These are phyloP conservation scores for Brasilioporus rufonigricans DNA, from an alignment of 768 basidiomycete species.

Conservation along the genomic window DNA sequence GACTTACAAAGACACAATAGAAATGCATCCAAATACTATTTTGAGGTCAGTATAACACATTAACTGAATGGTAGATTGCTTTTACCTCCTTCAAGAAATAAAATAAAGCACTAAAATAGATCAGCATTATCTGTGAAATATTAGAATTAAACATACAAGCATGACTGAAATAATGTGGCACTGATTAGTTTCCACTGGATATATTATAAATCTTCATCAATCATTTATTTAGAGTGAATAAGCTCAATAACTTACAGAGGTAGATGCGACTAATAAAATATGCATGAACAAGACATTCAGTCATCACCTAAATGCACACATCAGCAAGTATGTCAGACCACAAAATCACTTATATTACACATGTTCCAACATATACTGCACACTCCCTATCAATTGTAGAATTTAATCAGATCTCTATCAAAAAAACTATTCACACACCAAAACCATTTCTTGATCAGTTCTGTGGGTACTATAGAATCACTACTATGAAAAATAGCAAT, in stretches of 20 bases:
- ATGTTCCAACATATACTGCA: conserved; percentile 11
- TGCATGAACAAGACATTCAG: conserved; percentile 24
- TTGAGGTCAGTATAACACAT: neutral
- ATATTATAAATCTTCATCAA: neutral
- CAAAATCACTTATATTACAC: conserved; percentile 9
- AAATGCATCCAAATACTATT: conserved; percentile 17
- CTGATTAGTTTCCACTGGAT: conserved; percentile 10
- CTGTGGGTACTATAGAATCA: neutral
- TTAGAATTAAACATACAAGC: conserved; percentile 15
- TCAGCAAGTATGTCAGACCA: conserved; percentile 1
- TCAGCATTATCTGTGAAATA: neutral
- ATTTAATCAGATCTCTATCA: neutral
- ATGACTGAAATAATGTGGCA: neutral
- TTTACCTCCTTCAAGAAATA: conserved; percentile 23
- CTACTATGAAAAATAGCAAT: conserved; percentile 1
- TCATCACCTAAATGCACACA: conserved; percentile 4
- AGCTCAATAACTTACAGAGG: conserved; percentile 12
- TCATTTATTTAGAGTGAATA: neutral
- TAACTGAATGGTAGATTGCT: neutral
- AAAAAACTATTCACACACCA: conserved; percentile 3
- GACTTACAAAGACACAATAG: conserved; percentile 14
- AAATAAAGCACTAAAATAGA: conserved; percentile 9
- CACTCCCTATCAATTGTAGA: conserved; percentile 11
- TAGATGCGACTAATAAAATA: conserved; percentile 24
- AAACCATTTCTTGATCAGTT: neutral